Conservation (phyloP, 2,329 filamentous ascomycete genomes). For the Cladophialophora immunda region DNA sequence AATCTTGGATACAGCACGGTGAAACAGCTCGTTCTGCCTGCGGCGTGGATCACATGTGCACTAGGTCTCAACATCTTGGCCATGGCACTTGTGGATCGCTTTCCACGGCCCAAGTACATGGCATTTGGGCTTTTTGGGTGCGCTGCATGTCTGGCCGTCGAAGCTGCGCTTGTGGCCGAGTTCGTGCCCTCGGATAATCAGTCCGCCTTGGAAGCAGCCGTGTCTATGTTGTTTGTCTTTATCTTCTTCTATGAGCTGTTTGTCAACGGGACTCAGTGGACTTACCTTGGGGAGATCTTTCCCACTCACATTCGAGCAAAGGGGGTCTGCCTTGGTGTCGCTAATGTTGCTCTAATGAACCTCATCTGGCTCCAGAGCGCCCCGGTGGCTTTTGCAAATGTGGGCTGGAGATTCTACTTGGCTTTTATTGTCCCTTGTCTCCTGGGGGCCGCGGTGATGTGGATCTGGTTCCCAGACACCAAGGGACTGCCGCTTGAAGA, state of each 20-base stretch:
- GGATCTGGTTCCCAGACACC: not conserved
- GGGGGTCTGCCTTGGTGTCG: constrained; percentile 41
- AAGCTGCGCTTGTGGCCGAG: constrained; percentile 47
- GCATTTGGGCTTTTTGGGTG: constrained; percentile 49
- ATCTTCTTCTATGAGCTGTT: not conserved
- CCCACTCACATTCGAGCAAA: constrained; percentile 50
- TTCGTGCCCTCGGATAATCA: not conserved
- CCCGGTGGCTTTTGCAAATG: not conserved
- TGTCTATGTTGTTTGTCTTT: not conserved
- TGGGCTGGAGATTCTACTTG: not conserved
- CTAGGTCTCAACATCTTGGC: constrained; percentile 33
- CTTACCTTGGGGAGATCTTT: constrained; percentile 57
- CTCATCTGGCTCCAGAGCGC: not conserved
- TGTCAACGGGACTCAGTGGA: constrained; percentile 46
- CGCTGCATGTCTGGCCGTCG: constrained; percentile 49
- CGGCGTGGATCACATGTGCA: not conserved
- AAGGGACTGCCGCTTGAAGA: not conserved
- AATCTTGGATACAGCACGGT: not conserved
- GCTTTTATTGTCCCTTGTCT: not conserved
- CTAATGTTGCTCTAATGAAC: not conserved
- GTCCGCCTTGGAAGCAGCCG: not conserved
- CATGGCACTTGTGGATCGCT: constrained; percentile 26
- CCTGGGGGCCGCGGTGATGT: not conserved
- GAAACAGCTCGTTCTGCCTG: not conserved
- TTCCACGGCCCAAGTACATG: constrained; percentile 30